Conservation (phyloP, 169 alveolate genomes). For the Eimeria zaria region DNA sequence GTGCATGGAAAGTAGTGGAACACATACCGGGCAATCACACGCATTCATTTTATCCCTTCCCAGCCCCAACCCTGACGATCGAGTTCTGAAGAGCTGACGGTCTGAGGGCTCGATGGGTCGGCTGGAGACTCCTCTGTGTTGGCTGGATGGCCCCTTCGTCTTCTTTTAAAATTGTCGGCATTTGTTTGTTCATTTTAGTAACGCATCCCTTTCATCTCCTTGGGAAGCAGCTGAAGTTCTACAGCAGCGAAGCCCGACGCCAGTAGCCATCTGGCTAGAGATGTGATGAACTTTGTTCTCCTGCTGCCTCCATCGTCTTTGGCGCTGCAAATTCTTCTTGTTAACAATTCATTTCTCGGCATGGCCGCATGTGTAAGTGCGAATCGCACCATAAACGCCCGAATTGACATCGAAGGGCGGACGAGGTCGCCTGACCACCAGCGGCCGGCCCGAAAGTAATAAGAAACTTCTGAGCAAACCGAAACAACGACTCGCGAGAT, state of each 20-base stretch:
- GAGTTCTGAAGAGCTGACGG: constrained; percentile 43
- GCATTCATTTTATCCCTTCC: not conserved
- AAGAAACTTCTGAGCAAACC: not conserved
- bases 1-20: not conserved
- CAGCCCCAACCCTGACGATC: constrained; percentile 22
- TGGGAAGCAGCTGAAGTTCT: constrained; percentile 21
- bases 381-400: not conserved
- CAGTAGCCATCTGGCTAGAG: constrained; percentile 59
- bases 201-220: not conserved
- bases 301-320: not conserved
- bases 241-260: constrained; percentile 19
- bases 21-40: not conserved
- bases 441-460: not conserved
- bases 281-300: not conserved
- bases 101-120: constrained; percentile 54
- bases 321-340: not conserved
- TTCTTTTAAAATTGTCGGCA: not conserved
- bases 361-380: not conserved
- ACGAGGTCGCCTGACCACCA: constrained; percentile 18
- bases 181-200: not conserved
- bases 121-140: not conserved
- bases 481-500: not conserved
- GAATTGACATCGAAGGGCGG: not conserved
- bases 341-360: not conserved
- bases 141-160: constrained; percentile 11